Base-by-base conservation (phyloP, 2,329 filamentous ascomycete species). In the Colletotrichum acutatum region DNA sequence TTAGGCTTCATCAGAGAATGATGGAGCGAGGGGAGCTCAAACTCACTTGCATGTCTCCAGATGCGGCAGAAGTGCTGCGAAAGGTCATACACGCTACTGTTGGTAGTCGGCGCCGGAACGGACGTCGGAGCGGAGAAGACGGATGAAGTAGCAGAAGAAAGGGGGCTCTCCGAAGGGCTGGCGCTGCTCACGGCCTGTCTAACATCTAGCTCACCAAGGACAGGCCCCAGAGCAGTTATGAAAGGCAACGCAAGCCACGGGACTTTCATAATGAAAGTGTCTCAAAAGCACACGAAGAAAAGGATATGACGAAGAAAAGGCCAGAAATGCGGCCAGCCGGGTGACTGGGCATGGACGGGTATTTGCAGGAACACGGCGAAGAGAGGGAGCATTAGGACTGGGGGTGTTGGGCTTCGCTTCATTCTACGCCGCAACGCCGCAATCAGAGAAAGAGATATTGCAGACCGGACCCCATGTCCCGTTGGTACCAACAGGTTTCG, bases 121-220 rank as follows among this genome's bases (percentile, higher is more conserved):
- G 68, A 53, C 14, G 69, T 72, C 37, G 69, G 69, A 1, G 69
- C 69, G 24, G 58, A 42, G 34, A 72, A 72, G 12, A 72, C 53
- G 30, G 69, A 59, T 16, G 54, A 57, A n/a, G 69, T 68, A 5
- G 32, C 32, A 16, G 14, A 19, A 28, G 22, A 16, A 32, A 19
- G 26, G 3, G n/a, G 26, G 4, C 22, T 22, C 2, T 24, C 34
- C 16, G 42, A 14, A 11, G 37, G 16, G 37, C 14, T 16, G 11
- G 30, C 46, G 22, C 3, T 56, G 46, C 30, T 54, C 46, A 6
- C 24, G 6, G 16, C 60, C 24, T 70, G 68, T 32, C 68, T 66
- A 11, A 22, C 54, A 16, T 53, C 46, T 5, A 66, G n/a, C 16
- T 12, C 26, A 14, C 61, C 68, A 19, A 19, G 34, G 22, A 9